Evolutionary conservation across 2,329 filamentous ascomycete species (phyloP).

Genomic region (Zymoseptoria tritici): DNA sequence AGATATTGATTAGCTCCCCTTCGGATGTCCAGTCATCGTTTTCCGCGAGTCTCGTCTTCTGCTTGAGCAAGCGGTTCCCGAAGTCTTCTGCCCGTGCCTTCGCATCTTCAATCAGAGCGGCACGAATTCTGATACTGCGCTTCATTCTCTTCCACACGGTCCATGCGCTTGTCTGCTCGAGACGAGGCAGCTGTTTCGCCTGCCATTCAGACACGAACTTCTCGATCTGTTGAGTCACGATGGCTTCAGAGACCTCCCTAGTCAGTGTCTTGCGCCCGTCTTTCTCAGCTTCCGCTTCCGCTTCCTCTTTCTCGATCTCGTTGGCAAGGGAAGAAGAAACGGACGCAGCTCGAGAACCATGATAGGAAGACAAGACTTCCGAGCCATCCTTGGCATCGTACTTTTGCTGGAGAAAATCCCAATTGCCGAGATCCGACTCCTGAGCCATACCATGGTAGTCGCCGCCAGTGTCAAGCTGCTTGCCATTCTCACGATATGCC

Average conservation of each 20-base stretch:
- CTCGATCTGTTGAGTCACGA: constrained; percentile 50
- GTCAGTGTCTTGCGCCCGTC: constrained; percentile 1
- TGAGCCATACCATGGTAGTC: constrained; percentile 6
- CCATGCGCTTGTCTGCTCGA: constrained; percentile 51
- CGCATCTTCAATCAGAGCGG: constrained; percentile 40
- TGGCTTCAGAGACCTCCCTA: constrained; percentile 42
- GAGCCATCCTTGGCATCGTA: constrained; percentile 24
- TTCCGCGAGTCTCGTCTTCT: constrained; percentile 46
- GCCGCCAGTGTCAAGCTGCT: constrained; percentile 12
- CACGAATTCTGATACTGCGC: constrained; percentile 32
- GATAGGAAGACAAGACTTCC: not conserved
- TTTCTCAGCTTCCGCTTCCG: constrained; percentile 44
- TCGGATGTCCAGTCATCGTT: constrained; percentile 47
- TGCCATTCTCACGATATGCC: constrained; percentile 24
- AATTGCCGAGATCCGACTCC: not conserved
- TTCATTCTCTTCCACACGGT: constrained; percentile 54
- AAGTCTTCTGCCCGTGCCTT: constrained; percentile 38
- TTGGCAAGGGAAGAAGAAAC: constrained; percentile 13
- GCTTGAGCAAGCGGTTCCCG: constrained; percentile 48
- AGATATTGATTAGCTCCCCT: constrained; percentile 48
- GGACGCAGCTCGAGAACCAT: not conserved
- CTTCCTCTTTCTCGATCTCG: constrained; percentile 33
- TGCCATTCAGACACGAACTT: constrained; percentile 50
- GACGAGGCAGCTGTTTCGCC: constrained; percentile 49
- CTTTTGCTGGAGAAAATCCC: constrained; percentile 3